Percentiles rank a stretch among this genome's conserved stretches.
Conservation (phyloP, 768 basidiomycete species). For the Panaeolus papilionaceus region DNA sequence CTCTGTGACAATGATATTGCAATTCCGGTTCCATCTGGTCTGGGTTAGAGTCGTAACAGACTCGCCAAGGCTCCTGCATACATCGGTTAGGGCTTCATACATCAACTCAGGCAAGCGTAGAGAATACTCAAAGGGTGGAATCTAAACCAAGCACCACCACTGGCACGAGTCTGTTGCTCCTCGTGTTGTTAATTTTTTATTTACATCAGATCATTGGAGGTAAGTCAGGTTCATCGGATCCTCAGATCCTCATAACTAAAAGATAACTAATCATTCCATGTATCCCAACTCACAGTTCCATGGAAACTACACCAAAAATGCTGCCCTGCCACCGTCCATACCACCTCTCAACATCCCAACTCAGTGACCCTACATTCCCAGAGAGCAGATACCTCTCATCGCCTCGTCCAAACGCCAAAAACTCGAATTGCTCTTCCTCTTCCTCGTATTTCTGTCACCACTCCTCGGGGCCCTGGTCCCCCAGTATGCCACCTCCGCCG, state of each 20-base stretch:
- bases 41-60: no score
- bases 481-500: conserved; percentile 57
- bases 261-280: no score
- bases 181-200: conserved; percentile 77
- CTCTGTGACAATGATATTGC: no score
- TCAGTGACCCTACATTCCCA: conserved; percentile 32
- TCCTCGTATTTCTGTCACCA: conserved; percentile 66
- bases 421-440: conserved; percentile 70
- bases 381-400: conserved; percentile 45
- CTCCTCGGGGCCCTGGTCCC: conserved; percentile 72
- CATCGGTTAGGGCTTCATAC: no score
- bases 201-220: conserved; percentile 85
- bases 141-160: no score
- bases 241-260: no score
- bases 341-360: conserved; percentile 25
- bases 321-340: conserved; percentile 49
- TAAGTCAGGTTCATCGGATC: conserved; percentile 35
- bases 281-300: conserved; percentile 50
- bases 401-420: conserved; percentile 64
- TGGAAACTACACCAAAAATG: conserved; percentile 69
- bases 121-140: no score
- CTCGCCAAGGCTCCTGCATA: no score
- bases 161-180: conserved; percentile 58
- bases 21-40: no score
- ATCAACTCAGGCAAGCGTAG: no score